A percentile compares a stretch with the other conserved stretches of the same genome.
Evolutionary conservation across 2,329 filamentous ascomycete genomes (phyloP).

Genomic region (Pseudogymnoascus verrucosus): DNA sequence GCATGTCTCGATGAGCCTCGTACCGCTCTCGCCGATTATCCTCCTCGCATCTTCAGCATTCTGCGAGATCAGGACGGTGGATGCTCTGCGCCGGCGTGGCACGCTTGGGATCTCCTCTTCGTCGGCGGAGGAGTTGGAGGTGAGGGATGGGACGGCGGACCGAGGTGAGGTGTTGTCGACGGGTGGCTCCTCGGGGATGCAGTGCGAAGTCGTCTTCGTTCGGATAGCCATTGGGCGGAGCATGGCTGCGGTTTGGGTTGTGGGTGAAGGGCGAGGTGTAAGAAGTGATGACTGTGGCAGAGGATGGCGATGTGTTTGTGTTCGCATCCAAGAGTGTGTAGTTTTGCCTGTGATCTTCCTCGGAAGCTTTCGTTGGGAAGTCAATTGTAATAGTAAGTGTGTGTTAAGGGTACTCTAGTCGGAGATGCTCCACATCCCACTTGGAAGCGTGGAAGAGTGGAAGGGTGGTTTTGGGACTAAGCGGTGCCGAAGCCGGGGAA

Average conservation of each 20-base stretch:
- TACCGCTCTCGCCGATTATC: slow-evolving; percentile 56
- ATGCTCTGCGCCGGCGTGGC: slow-evolving; percentile 53
- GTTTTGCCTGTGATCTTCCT: not conserved
- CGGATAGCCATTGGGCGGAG: slow-evolving; percentile 24
- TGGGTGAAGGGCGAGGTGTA: not conserved
- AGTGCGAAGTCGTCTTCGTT: slow-evolving; percentile 18
- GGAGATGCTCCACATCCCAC: not conserved
- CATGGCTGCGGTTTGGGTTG: slow-evolving; percentile 4
- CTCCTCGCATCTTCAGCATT: slow-evolving; percentile 54
- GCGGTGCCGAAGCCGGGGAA: not conserved
- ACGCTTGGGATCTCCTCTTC: slow-evolving; percentile 34
- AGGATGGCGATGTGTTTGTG: not conserved
- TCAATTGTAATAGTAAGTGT: not conserved
- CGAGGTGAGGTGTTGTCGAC: slow-evolving; percentile 26
- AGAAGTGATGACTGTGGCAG: not conserved
- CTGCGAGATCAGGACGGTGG: slow-evolving; percentile 59
- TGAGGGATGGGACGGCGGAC: slow-evolving; percentile 53
- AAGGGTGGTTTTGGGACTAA: not conserved
- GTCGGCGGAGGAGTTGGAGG: slow-evolving; percentile 49
- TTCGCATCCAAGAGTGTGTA: not conserved
- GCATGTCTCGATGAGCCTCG: slow-evolving; percentile 53
- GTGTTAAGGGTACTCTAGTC: slow-evolving; percentile 1
- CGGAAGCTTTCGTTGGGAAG: not conserved
- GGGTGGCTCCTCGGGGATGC: slow-evolving; percentile 12
- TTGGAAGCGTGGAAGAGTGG: not conserved